phyloP scores from a whole-genome alignment of 2,329 filamentous ascomycete genomes.

The Colletotrichum musae region DNA sequence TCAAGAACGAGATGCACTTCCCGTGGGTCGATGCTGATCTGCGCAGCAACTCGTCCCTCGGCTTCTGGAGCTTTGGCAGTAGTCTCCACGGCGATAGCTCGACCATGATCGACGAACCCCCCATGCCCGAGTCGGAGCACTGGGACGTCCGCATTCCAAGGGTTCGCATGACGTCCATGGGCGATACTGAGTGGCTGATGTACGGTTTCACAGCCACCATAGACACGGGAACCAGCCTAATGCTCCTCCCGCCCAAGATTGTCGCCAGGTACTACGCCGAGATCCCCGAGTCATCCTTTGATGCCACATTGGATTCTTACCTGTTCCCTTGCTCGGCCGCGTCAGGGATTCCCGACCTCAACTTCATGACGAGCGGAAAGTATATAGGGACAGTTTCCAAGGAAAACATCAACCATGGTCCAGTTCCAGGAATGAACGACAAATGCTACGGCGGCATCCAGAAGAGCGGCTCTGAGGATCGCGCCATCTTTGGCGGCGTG shows the following conservation, averaged over 20 bases:
- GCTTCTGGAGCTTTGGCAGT: constrained; percentile 62
- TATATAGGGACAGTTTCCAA: constrained; percentile 68
- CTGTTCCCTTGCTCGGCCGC: constrained; percentile 70
- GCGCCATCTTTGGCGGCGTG: constrained; percentile 81
- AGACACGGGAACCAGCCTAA: constrained; percentile 78
- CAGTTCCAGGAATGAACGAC: constrained; percentile 61
- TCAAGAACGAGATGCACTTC: constrained; percentile 56
- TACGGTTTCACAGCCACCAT: constrained; percentile 67
- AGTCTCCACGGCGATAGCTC: constrained; percentile 50
- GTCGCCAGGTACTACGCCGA: constrained; percentile 71
- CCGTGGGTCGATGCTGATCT: constrained; percentile 67
- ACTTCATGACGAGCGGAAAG: constrained; percentile 66
- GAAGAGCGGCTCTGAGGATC: constrained; percentile 61
- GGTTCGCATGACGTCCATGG: constrained; percentile 51
- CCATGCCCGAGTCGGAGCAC: constrained; percentile 45
- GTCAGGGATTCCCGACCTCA: constrained; percentile 70
- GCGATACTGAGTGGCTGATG: constrained; percentile 47
- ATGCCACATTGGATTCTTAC: constrained; percentile 61
- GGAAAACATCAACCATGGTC: constrained; percentile 68
- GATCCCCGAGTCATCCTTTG: constrained; percentile 67
- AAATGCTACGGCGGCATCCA: constrained; percentile 86
- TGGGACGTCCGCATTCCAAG: constrained; percentile 68
- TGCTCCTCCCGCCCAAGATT: constrained; percentile 72
- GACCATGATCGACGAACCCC: constrained; percentile 10
- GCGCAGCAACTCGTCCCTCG: constrained; percentile 30